Evolutionary conservation across 2,329 filamentous ascomycete species (phyloP), one percentile per base, ranked within the genome.

Genomic region (Dactylonectria macrodidyma): DNA sequence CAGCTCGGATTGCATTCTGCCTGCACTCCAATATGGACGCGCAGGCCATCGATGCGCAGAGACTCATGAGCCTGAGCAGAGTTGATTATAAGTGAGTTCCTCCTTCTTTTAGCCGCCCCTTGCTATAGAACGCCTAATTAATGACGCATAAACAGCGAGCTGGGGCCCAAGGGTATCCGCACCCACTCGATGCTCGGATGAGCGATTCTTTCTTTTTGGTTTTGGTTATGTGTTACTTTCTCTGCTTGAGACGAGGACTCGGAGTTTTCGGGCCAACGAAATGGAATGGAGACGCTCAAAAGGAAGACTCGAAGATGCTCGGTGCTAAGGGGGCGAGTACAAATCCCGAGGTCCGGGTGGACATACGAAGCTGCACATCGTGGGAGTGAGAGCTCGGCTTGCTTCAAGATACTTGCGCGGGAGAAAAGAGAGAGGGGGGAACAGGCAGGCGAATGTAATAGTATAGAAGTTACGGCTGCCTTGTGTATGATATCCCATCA

Each of bases 1-100:
- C 93, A 1, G 94, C 93, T 2, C 81, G 88, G 22, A 83, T 90
- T 61, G 87, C 87, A 2, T 90, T 87, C 74, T 89, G 87, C 74
- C 80, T 89, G 71, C 88, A 90, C 72, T 78, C 79, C 19, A 89
- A 89, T 74, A 78, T 89, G 75, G 88, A 90, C 64, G 83, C 82
- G 33, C 81, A 84, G 70, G 82, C 83, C 16, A 68, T 84, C 51
- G 88, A 90, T 77, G 82, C 83, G 16, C 87, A 89, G 78, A 82
- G 87, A 50, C 75, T 84, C 65, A 89, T 89, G 85, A 89, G 87
- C 71, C 77, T 90, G 64, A 88, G 81, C 71, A 83, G 88, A 46
- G 85, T 89, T 3, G 88, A 90, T 71, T 90, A 89, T 76, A 90
- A 90, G 88, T 90, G 78, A 80, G 88, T 81, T 50, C n/a, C 51